A percentile compares a stretch with the other conserved stretches of the same genome.
Conservation (phyloP, 208 protist species). For the Endotrypanum monterogeii region DNA sequence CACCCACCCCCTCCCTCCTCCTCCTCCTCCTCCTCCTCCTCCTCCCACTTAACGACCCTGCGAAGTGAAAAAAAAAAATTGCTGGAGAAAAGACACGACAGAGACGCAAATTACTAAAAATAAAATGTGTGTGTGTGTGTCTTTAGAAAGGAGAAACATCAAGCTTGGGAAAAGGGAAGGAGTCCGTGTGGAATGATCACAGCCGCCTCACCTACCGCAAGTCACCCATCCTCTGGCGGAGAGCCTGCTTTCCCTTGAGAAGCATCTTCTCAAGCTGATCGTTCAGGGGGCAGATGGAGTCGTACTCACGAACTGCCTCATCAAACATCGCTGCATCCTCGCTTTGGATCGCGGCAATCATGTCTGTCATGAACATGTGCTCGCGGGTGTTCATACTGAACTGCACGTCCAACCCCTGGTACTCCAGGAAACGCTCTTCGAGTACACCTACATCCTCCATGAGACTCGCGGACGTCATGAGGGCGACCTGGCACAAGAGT, state of each 20-base stretch:
- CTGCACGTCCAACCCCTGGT: slow-evolving; percentile 87
- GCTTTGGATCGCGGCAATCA: slow-evolving; percentile 77
- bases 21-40: slow-evolving; percentile 2
- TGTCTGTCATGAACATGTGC: slow-evolving; percentile 81
- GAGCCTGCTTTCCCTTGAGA: slow-evolving; percentile 61
- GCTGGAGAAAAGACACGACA: not conserved
- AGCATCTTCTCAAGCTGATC: slow-evolving; percentile 73
- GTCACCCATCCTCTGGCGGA: slow-evolving; percentile 54
- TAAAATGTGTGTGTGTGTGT: not conserved
- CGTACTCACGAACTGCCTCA: slow-evolving; percentile 74
- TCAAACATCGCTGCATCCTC: slow-evolving; percentile 66
- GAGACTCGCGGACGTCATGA: slow-evolving; percentile 56
- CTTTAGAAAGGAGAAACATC: not conserved
- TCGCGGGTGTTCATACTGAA: slow-evolving; percentile 85
- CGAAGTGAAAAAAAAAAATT: not conserved
- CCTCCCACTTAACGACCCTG: not conserved
- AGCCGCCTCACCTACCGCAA: slow-evolving; percentile 36
- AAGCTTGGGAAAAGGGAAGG: not conserved
- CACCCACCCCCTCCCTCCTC: no score
- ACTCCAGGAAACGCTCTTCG: slow-evolving; percentile 81
- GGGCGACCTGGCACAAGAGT: slow-evolving; percentile 73
- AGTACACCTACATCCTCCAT: slow-evolving; percentile 67
- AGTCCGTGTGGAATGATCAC: not conserved
- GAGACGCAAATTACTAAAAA: not conserved
- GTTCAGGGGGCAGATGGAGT: slow-evolving; percentile 80